Percentiles rank a stretch among this genome's conserved stretches.
Conservation (phyloP, 2,329 filamentous ascomycete species). For the Aureobasidium sp. region DNA sequence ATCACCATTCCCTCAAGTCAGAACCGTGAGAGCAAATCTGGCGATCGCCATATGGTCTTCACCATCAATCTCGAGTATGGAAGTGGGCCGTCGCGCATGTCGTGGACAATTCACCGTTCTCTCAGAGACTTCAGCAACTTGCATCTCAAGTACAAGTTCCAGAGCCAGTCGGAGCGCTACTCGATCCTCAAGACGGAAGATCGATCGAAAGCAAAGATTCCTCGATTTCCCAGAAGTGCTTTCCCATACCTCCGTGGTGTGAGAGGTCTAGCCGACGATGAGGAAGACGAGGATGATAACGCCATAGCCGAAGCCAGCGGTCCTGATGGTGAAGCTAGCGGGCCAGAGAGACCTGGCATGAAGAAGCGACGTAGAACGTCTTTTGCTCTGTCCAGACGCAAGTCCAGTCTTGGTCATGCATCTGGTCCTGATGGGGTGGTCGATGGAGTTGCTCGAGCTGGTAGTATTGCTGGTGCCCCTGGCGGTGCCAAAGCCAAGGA, state of each 20-base stretch:
- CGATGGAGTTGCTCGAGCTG: constrained; percentile 21
- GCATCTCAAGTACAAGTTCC: constrained; percentile 87
- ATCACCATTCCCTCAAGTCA: constrained; percentile 75
- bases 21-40: constrained; percentile 52
- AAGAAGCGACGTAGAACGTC: constrained; percentile 47
- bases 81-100: constrained; percentile 91
- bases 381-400: constrained; percentile 51
- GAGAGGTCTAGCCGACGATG: constrained; percentile 48
- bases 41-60: constrained; percentile 74
- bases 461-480: constrained; percentile 36
- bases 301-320: constrained; percentile 47
- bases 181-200: constrained; percentile 64
- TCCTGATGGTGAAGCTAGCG: constrained; percentile 60
- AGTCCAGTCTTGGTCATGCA: constrained; percentile 43
- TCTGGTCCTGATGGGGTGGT: constrained; percentile 1
- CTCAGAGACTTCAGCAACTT: constrained; percentile 87
- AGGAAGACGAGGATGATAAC: constrained; percentile 66
- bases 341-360: constrained; percentile 53
- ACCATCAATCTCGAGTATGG: constrained; percentile 93
- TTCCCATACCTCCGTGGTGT: constrained; percentile 84
- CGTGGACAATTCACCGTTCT: constrained; percentile 84
- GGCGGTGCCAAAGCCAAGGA: constrained; percentile 35
- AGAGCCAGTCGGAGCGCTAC: constrained; percentile 76
- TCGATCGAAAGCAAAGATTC: constrained; percentile 64
- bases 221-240: constrained; percentile 79